Percentiles rank a stretch among this genome's conserved stretches.
Evolutionary conservation across 257 asterid species (phyloP).

Genomic region (Buddleja alternifolia): DNA sequence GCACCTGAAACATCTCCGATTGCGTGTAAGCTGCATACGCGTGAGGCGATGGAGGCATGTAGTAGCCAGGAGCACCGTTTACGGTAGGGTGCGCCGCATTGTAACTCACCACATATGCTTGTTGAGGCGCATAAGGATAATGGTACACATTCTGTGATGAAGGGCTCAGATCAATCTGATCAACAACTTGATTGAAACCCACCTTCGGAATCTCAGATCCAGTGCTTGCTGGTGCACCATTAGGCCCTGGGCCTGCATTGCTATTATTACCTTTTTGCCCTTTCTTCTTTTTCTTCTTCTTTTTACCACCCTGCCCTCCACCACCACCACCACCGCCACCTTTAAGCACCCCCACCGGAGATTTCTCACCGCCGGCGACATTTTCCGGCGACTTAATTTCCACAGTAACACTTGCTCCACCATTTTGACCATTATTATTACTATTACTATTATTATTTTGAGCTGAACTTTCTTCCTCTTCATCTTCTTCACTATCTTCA

Average conservation of each 20-base stretch:
- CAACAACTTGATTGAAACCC: conserved; percentile 45
- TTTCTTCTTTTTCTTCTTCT: conserved; percentile 64
- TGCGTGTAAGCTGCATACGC: conserved; percentile 35
- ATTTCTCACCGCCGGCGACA: conserved; percentile 32
- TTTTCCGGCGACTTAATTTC: conserved; percentile 42
- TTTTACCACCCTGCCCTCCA: conserved; percentile 59
- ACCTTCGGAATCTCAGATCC: conserved; percentile 44
- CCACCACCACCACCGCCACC: conserved; percentile 32
- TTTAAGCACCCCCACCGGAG: conserved; percentile 32
- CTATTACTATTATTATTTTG: conserved; percentile 20
- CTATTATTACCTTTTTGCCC: conserved; percentile 28
- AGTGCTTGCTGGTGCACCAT: conserved; percentile 44
- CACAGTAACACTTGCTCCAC: conserved; percentile 32
- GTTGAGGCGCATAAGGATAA: conserved; percentile 45
- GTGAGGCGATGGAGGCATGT: conserved; percentile 57
- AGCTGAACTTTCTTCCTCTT: conserved; percentile 37
- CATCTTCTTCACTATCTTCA: conserved; percentile 52
- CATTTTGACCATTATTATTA: conserved; percentile 28
- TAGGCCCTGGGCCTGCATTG: conserved; percentile 31
- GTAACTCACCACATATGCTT: conserved; percentile 57
- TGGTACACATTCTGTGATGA: conserved; percentile 42
- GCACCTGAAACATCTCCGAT: conserved; percentile 38
- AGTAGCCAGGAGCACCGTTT: conserved; percentile 45
- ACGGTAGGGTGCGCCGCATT: conserved; percentile 56
- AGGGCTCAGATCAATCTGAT: conserved; percentile 43